These are phyloP conservation scores for Fraxinus sp. DNA, from an alignment of 305 asterid species.

Conservation along the genomic window DNA sequence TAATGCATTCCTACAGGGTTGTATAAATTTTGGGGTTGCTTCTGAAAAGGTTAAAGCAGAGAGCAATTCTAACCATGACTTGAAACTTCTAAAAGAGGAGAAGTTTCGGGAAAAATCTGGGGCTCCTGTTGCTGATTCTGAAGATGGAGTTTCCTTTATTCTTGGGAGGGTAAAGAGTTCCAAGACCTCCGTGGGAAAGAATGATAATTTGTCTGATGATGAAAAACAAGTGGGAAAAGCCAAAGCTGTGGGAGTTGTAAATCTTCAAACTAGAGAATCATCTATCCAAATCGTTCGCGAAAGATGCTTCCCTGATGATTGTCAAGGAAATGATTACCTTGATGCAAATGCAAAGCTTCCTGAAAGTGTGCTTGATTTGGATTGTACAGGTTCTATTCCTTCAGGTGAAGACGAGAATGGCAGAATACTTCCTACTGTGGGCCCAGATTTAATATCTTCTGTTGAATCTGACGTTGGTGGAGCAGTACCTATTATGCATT, in stretches of 20 bases:
- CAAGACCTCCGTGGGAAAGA: constrained; percentile 42
- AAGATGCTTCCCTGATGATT: constrained; percentile 32
- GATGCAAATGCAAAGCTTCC: constrained; percentile 30
- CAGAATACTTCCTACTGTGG: constrained; percentile 28
- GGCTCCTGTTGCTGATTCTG: constrained; percentile 53
- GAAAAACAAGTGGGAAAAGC: constrained; percentile 35
- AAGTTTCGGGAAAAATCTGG: constrained; percentile 45
- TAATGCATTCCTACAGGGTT: constrained; percentile 58
- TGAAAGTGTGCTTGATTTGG: constrained; percentile 32
- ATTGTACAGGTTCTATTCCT: constrained; percentile 31
- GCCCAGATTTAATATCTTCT: constrained; percentile 36
- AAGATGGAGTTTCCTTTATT: constrained; percentile 65
- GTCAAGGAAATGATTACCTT: constrained; percentile 37
- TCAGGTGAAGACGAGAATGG: constrained; percentile 41
- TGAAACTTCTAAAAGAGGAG: constrained; percentile 58
- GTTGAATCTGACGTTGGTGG: constrained; percentile 30
- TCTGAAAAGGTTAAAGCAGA: constrained; percentile 57
- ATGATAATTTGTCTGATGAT: constrained; percentile 41
- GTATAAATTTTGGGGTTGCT: constrained; percentile 89
- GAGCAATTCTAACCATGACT: constrained; percentile 47
- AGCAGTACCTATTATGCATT: constrained; percentile 30
- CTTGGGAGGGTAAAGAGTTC: constrained; percentile 53
- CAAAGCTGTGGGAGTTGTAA: constrained; percentile 30
- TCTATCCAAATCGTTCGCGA: constrained; percentile 35
- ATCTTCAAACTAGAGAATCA: constrained; percentile 39